Conservation (phyloP, 768 basidiomycete genomes). For the Rhodosporidiobolus odoratus region DNA sequence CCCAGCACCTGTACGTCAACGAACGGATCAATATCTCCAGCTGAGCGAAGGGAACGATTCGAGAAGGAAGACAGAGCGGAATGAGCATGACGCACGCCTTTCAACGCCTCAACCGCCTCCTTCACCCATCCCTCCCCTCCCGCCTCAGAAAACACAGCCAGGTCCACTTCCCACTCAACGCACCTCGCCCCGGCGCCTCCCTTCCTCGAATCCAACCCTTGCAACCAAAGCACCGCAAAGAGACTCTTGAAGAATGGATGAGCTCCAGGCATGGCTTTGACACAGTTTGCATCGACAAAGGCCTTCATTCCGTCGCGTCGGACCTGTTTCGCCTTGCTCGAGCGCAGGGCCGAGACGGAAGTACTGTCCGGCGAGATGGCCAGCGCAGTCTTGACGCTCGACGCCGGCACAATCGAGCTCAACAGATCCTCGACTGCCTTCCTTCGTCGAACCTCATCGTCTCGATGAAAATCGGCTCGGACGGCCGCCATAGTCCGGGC, state of each 20-base stretch:
- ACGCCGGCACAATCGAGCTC: not conserved
- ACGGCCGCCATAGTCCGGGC: constrained; percentile 28
- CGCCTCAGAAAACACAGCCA: constrained; percentile 36
- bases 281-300: constrained; percentile 23
- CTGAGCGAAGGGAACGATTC: not conserved
- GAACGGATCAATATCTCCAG: too few species aligned
- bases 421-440: constrained; percentile 6
- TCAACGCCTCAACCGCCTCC: constrained; percentile 32
- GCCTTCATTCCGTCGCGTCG: constrained; percentile 5
- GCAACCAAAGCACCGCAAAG: constrained; percentile 29
- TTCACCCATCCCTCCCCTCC: constrained; percentile 24
- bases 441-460: constrained; percentile 18
- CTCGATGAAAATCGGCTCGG: constrained; percentile 33
- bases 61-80: not conserved
- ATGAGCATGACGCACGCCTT: constrained; percentile 20
- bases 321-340: constrained; percentile 3
- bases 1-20: constrained; percentile 38
- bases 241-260: constrained; percentile 35
- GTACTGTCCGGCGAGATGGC: constrained; percentile 14
- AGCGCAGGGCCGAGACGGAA: constrained; percentile 12
- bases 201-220: constrained; percentile 6
- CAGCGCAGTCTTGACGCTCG: constrained; percentile 3
- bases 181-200: constrained; percentile 29
- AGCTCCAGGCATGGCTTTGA: constrained; percentile 22
- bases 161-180: constrained; percentile 38